Evolutionary conservation across 1,284 basidiomycete genomes (phyloP).

Genomic region (Exobasidium cylindrosporum): DNA sequence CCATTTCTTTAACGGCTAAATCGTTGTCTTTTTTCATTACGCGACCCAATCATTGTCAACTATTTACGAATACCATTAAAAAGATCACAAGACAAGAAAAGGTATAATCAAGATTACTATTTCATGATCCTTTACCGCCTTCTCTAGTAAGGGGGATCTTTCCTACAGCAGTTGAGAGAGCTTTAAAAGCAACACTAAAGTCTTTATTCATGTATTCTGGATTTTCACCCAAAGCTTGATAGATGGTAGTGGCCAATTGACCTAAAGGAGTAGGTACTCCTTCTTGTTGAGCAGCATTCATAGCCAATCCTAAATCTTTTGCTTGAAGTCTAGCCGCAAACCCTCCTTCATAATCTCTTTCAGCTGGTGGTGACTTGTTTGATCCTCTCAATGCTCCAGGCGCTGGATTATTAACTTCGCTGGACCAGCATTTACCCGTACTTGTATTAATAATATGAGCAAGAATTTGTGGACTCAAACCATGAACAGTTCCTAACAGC

Average conservation of each 20-base stretch:
- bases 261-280: slow-evolving; percentile 43
- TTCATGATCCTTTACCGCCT: too few species aligned
- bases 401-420: slow-evolving; percentile 82
- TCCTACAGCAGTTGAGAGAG: slow-evolving; percentile 30
- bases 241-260: slow-evolving; percentile 32
- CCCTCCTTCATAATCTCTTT: slow-evolving; percentile 70
- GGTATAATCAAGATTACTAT: too few species aligned
- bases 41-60: too few species aligned
- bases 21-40: too few species aligned
- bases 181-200: slow-evolving; percentile 45
- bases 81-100: too few species aligned
- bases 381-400: slow-evolving; percentile 63
- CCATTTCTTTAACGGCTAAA: too few species aligned
- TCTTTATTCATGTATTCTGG: slow-evolving; percentile 33
- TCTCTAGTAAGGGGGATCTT: too few species aligned
- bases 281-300: slow-evolving; percentile 37
- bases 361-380: slow-evolving; percentile 73
- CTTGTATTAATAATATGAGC: slow-evolving; percentile 48
- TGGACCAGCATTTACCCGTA: slow-evolving; percentile 70
- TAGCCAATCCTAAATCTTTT: slow-evolving; percentile 45
- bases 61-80: too few species aligned
- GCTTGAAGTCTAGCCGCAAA: slow-evolving; percentile 28
- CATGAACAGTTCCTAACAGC: slow-evolving; percentile 43
- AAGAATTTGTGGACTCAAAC: slow-evolving; percentile 35
- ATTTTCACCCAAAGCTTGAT: slow-evolving; percentile 34